phyloP scores from a whole-genome alignment of 2,329 filamentous ascomycete species.

The Phoma herbarum region DNA sequence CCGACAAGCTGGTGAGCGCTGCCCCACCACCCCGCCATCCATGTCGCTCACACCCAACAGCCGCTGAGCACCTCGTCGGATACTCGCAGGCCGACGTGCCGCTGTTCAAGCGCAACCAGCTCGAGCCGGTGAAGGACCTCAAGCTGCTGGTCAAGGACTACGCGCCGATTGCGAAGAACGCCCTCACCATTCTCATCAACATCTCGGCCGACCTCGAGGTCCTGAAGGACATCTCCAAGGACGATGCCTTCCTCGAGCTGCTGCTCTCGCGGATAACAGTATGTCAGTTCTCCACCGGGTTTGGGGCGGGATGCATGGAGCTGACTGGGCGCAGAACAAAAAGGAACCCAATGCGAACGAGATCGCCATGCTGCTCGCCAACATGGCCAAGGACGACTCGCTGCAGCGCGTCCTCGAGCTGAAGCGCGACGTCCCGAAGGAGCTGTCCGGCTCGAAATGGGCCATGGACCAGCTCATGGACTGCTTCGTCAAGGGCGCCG shows the following conservation, averaged over 20 bases:
- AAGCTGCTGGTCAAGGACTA: slow-evolving; percentile 89
- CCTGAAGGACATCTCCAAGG: slow-evolving; percentile 74
- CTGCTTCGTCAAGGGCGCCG: slow-evolving; percentile 91
- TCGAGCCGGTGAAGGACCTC: slow-evolving; percentile 83
- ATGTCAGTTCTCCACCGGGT: slow-evolving; percentile 61
- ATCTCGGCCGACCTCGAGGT: slow-evolving; percentile 80
- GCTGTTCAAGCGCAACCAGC: slow-evolving; percentile 83
- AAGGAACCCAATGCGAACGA: slow-evolving; percentile 85
- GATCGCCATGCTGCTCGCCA: slow-evolving; percentile 90
- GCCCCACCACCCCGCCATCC: slow-evolving; percentile 36
- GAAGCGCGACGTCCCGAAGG: slow-evolving; percentile 72
- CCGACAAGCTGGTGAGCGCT: slow-evolving; percentile 72
- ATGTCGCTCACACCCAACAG: slow-evolving; percentile 55
- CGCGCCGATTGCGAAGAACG: slow-evolving; percentile 90
- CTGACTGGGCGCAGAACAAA: slow-evolving; percentile 61
- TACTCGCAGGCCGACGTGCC: slow-evolving; percentile 78
- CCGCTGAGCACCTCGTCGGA: slow-evolving; percentile 85
- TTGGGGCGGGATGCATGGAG: neutral
- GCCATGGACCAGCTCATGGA: slow-evolving; percentile 93
- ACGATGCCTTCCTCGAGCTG: slow-evolving; percentile 81
- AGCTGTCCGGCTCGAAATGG: slow-evolving; percentile 74
- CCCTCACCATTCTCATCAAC: slow-evolving; percentile 88
- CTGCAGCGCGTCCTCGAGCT: slow-evolving; percentile 74
- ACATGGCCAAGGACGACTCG: slow-evolving; percentile 81
- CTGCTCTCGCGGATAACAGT: slow-evolving; percentile 77